Conservation (phyloP, 148 eudicot genomes). For the Camellia lanceoleosa region DNA sequence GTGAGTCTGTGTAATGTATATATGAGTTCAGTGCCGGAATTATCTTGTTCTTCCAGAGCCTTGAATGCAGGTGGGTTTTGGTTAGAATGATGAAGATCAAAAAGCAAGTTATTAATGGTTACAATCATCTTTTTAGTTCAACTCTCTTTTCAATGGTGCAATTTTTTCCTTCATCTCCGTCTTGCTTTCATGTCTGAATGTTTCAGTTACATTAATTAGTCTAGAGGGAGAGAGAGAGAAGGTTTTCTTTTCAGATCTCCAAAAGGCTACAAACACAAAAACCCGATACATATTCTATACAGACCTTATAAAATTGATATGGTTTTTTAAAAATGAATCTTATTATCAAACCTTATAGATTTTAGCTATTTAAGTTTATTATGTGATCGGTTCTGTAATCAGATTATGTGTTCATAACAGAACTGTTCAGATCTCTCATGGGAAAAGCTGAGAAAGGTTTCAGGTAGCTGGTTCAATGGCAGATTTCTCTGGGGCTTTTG, state of each 20-base stretch:
- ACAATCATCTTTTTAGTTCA: neutral
- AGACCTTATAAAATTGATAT: no score
- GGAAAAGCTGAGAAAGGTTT: slow-evolving; percentile 21
- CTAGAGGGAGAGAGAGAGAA: slow-evolving; percentile 1
- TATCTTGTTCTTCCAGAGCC: neutral
- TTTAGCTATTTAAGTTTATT: no score
- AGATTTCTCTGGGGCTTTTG: slow-evolving; percentile 22
- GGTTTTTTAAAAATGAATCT: no score
- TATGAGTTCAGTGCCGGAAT: slow-evolving; percentile 1
- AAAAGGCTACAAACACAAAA: no score
- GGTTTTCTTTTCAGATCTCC: slow-evolving; percentile 23
- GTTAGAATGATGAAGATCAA: slow-evolving; percentile 13
- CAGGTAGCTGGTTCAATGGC: slow-evolving; percentile 16
- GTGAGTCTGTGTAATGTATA: slow-evolving; percentile 20
- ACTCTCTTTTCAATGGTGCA: slow-evolving; percentile 11
- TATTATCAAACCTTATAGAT: no score
- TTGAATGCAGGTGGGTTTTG: slow-evolving; percentile 26
- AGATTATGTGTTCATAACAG: no score
- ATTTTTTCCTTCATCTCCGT: slow-evolving; percentile 16
- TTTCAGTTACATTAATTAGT: slow-evolving; percentile 32
- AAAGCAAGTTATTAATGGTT: slow-evolving; percentile 1
- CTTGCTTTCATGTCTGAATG: slow-evolving; percentile 21
- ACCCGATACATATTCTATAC: no score
- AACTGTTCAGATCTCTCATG: slow-evolving; percentile 20
- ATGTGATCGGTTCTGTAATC: no score